These are phyloP conservation scores for Hypoxylon lienhwacheense DNA, from an alignment of 495 filamentous ascomycete genomes.

Conservation along the genomic window DNA sequence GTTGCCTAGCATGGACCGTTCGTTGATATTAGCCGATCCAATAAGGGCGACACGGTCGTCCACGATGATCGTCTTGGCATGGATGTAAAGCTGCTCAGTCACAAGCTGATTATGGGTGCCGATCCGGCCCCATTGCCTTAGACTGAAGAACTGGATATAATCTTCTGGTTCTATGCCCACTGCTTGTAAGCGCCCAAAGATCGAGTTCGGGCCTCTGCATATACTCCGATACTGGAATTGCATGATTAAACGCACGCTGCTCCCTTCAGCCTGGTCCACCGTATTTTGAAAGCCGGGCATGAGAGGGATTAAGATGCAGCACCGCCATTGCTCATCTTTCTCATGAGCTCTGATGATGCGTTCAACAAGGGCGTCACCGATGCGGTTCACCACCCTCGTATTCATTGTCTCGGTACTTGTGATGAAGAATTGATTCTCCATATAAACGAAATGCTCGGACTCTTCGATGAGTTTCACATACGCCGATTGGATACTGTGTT, in stretches of 20 bases:
- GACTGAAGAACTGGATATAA: conserved; percentile 92
- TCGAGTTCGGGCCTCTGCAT: conserved; percentile 87
- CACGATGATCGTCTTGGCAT: conserved; percentile 96
- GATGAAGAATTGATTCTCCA: conserved; percentile 99
- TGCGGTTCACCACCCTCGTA: conserved; percentile 84
- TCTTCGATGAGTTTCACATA: conserved; percentile 93
- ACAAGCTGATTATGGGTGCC: conserved; percentile 78
- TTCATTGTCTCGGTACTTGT: conserved; percentile 87
- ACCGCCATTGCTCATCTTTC: conserved; percentile 88
- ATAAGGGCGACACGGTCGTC: conserved; percentile 94
- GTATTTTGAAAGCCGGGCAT: conserved; percentile 99
- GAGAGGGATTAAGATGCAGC: conserved; percentile 90
- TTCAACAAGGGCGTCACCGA: conserved; percentile 93
- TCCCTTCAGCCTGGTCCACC: conserved; percentile 90
- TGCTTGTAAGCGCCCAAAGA: conserved; percentile 81
- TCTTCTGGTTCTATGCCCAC: conserved; percentile 93
- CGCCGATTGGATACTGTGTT: conserved; percentile 93
- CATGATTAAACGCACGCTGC: conserved; percentile 93
- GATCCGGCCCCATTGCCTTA: conserved; percentile 92
- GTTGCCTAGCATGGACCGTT: conserved; percentile 90
- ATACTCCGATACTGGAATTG: conserved; percentile 98
- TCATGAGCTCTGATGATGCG: conserved; percentile 82
- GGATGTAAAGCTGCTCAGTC: conserved; percentile 97
- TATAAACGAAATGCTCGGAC: conserved; percentile 97
- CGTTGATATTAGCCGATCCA: conserved; percentile 98